Conservation (phyloP, 345 rosid species). For the Carallia brachiata region DNA sequence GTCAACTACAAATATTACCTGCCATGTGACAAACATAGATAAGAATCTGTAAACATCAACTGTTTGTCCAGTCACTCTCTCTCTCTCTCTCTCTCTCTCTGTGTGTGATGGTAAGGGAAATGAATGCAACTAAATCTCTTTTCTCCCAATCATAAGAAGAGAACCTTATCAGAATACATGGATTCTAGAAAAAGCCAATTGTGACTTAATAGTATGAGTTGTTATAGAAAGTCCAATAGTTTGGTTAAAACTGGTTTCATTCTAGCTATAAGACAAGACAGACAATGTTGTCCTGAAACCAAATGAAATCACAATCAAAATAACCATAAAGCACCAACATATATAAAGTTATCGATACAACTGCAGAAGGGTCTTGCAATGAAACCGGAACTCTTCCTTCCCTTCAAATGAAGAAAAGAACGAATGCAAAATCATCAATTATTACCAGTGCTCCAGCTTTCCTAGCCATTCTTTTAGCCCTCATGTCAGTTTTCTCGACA, state of each 20-base stretch:
- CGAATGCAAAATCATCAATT: constrained; percentile 11
- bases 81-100: not conserved
- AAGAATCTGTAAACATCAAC: constrained; percentile 7
- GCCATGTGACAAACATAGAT: constrained; percentile 27
- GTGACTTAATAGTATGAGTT: too few relatives aligned
- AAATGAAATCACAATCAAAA: not conserved
- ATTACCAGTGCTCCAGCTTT: constrained; percentile 98
- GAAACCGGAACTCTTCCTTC: not conserved
- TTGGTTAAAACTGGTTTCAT: not conserved
- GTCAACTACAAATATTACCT: constrained; percentile 95
- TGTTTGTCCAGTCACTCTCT: not conserved
- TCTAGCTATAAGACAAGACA: not conserved
- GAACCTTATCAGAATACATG: too few relatives aligned
- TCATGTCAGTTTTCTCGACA: constrained; percentile 95
- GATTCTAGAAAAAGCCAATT: too few relatives aligned
- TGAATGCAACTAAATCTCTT: too few relatives aligned
- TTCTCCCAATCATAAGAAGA: too few relatives aligned
- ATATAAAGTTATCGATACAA: not conserved
- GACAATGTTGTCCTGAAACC: not conserved
- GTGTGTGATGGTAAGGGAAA: not conserved
- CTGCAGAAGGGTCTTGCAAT: not conserved
- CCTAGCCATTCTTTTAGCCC: constrained; percentile 98
- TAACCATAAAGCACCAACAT: constrained; percentile 3
- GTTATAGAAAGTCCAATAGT: not conserved
- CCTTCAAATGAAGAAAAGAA: not conserved